Evolutionary conservation across 805 yeast genomes (phyloP).

Genomic region (Kazachstania taianensis): DNA sequence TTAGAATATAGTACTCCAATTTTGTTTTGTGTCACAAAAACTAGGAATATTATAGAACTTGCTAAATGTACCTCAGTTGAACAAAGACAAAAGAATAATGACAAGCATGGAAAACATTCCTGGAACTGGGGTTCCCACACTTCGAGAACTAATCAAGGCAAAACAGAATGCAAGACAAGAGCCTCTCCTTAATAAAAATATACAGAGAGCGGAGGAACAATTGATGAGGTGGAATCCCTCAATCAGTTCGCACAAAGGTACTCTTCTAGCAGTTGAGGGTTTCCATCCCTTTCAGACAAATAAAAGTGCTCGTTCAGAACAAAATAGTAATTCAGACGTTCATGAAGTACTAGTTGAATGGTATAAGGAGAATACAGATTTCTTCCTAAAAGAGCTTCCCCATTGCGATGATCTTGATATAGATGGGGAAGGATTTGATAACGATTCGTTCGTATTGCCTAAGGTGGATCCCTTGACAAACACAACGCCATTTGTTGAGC

Average conservation of each 20-base stretch:
- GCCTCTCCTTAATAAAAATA: constrained; percentile 12
- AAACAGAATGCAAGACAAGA: constrained; percentile 16
- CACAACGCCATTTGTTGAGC: constrained; percentile 2
- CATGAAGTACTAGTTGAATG: neutral
- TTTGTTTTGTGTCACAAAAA: too few relatives aligned
- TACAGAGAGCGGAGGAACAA: constrained; percentile 21
- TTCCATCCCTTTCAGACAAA: constrained; percentile 21
- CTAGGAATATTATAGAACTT: too few relatives aligned
- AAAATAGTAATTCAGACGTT: neutral
- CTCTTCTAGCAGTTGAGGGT: constrained; percentile 20
- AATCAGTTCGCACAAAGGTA: constrained; percentile 16
- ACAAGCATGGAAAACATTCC: constrained; percentile 5
- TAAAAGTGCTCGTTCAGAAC: neutral
- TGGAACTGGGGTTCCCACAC: constrained; percentile 11
- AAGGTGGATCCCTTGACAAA: neutral
- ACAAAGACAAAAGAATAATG: neutral
- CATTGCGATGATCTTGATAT: neutral
- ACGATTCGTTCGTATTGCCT: constrained; percentile 2
- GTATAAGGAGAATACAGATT: constrained; percentile 1
- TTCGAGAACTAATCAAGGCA: constrained; percentile 22
- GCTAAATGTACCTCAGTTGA: too few relatives aligned
- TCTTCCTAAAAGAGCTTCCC: neutral
- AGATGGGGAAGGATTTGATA: neutral
- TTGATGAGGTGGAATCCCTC: constrained; percentile 25
- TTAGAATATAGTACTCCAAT: too few relatives aligned